A percentile compares a stretch with the other conserved stretches of the same genome.
Conservation (phyloP, 805 yeast species). For the Myxozyma kluyveri region DNA sequence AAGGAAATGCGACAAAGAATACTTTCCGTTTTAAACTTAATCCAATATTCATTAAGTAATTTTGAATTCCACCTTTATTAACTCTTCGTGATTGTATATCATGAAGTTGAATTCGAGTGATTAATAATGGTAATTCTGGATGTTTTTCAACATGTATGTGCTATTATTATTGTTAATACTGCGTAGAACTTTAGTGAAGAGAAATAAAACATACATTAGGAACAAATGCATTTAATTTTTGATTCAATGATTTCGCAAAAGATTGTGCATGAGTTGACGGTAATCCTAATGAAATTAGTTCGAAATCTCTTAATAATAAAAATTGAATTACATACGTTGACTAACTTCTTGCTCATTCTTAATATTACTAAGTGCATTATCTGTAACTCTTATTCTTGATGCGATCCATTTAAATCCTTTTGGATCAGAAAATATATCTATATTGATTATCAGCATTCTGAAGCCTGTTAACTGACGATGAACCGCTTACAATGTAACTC, state of each 20-base stretch:
- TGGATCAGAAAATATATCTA: conserved; percentile 19
- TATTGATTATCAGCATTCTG: too few species aligned
- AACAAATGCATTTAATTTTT: conserved; percentile 11
- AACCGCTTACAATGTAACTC: conserved; percentile 25
- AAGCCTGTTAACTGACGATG: too few species aligned
- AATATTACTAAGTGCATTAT: too few species aligned
- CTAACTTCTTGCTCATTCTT: neutral
- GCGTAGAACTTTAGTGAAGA: neutral
- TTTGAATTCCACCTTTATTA: neutral
- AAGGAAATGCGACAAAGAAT: conserved; percentile 18
- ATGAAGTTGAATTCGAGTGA: conserved; percentile 21
- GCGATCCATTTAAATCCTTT: conserved; percentile 22
- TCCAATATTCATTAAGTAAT: neutral
- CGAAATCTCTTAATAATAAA: neutral
- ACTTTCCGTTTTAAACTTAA: conserved; percentile 7
- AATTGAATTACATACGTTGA: neutral
- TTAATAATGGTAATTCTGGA: conserved; percentile 16
- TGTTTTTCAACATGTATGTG: conserved; percentile 22
- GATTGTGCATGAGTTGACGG: conserved; percentile 21
- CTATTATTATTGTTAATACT: neutral
- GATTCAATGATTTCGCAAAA: conserved; percentile 9
- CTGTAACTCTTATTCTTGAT: conserved; percentile 7
- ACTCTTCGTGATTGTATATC: conserved; percentile 2
- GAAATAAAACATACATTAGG: neutral
- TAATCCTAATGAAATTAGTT: neutral